Percentiles rank a stretch among this genome's conserved stretches.
Conservation (phyloP, 2,329 filamentous ascomycete genomes). For the Sporothrix mexicana region DNA sequence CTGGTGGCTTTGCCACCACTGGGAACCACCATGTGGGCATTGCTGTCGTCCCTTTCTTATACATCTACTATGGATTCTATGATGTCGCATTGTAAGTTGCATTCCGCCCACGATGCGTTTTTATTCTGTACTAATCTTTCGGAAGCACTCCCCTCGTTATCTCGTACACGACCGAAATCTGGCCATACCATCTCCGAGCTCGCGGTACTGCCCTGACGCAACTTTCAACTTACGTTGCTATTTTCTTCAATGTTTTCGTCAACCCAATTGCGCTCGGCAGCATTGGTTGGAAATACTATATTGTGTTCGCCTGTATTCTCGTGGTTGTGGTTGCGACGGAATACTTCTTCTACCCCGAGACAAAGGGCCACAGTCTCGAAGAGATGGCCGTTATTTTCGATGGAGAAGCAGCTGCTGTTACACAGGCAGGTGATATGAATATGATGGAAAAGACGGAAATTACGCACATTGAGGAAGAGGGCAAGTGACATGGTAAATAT, state of each 20-base stretch:
- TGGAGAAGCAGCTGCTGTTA: background rate
- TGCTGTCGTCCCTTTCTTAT: background rate
- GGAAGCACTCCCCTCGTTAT: background rate
- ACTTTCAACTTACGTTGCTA: background rate
- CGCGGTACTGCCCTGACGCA: background rate
- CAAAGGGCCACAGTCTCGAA: background rate
- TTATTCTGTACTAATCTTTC: background rate
- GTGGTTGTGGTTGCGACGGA: background rate
- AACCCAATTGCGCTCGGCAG: background rate
- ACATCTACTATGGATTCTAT: background rate
- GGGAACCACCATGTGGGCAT: background rate
- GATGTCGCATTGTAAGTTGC: background rate
- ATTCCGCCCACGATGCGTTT: background rate
- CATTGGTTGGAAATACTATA: background rate
- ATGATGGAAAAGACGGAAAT: background rate
- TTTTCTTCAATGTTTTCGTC: background rate
- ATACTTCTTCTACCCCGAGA: background rate
- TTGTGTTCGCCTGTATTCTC: background rate
- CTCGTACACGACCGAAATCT: background rate
- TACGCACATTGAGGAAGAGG: background rate
- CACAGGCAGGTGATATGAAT: background rate
- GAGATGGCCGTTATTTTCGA: background rate
- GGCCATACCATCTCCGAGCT: background rate
- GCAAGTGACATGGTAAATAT: background rate
- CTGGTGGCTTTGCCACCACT: background rate